Evolutionary conservation across 371 early-diverging fungal genomes (phyloP).

Genomic region (Umbelopsis sp.): DNA sequence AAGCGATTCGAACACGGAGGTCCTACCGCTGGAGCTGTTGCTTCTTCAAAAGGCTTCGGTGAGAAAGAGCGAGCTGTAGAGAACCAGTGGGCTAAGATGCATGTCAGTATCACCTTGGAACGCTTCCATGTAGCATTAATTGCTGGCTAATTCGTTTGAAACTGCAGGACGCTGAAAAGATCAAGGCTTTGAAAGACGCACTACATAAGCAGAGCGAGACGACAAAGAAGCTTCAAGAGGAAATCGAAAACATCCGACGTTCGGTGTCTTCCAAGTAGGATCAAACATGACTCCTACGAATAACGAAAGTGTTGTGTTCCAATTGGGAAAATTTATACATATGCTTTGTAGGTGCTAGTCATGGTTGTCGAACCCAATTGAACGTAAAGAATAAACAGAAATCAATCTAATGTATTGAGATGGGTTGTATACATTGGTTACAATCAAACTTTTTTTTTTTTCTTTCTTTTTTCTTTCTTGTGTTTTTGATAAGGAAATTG

Average conservation of each 20-base stretch:
- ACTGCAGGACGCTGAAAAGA: constrained; percentile 46
- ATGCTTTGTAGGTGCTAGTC: no score
- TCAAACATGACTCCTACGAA: no score
- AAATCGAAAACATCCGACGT: constrained; percentile 25
- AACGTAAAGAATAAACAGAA: background rate
- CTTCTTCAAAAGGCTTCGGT: constrained; percentile 40
- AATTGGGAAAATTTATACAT: no score
- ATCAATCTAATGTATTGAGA: background rate
- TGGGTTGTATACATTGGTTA: background rate
- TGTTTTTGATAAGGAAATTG: constrained; percentile 1
- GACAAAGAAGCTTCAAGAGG: constrained; percentile 35
- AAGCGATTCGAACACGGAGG: background rate
- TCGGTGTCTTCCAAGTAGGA: background rate
- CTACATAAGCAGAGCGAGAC: constrained; percentile 37
- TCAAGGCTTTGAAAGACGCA: constrained; percentile 40
- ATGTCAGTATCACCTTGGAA: constrained; percentile 27
- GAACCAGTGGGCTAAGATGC: constrained; percentile 50
- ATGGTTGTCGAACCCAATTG: no score
- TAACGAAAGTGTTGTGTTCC: no score
- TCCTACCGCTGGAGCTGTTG: constrained; percentile 38
- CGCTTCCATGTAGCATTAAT: background rate
- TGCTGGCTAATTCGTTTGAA: background rate
- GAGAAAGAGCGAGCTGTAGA: constrained; percentile 54
- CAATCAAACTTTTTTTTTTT: background rate
- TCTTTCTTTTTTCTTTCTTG: background rate